These are phyloP conservation scores for Canna indica DNA, from an alignment of 176 grass and related monocot genomes.

Conservation along the genomic window DNA sequence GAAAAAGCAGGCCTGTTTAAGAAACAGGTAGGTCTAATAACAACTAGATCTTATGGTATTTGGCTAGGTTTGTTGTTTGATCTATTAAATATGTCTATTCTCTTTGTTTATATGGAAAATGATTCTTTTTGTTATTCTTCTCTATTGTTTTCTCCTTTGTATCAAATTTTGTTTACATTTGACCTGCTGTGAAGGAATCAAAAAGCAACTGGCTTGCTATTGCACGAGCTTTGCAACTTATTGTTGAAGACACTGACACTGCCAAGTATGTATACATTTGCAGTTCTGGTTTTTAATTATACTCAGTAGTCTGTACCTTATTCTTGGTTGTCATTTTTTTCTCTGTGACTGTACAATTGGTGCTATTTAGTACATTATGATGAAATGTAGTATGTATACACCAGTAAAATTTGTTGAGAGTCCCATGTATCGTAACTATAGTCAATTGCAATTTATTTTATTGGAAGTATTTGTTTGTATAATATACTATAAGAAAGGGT, in stretches of 20 bases:
- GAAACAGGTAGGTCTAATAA: constrained; percentile 42
- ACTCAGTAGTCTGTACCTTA: neutral
- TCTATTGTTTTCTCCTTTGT: constrained; percentile 2
- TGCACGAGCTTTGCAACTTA: constrained; percentile 67
- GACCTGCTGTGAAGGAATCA: constrained; percentile 38
- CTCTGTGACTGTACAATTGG: neutral
- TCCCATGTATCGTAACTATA: too few species aligned
- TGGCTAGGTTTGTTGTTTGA: constrained; percentile 17
- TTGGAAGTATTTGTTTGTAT: too few species aligned
- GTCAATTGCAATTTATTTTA: too few species aligned
- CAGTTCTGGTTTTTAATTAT: constrained; percentile 14
- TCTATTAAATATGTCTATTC: constrained; percentile 11
- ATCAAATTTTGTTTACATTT: constrained; percentile 6
- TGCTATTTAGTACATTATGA: neutral
- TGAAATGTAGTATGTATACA: too few species aligned
- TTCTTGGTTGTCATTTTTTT: neutral
- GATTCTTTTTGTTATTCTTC: neutral
- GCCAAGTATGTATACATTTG: constrained; percentile 48
- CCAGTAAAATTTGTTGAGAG: too few species aligned
- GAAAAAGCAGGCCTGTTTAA: constrained; percentile 83
- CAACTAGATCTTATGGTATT: neutral
- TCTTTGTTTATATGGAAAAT: constrained; percentile 11
- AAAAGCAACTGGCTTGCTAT: constrained; percentile 75
- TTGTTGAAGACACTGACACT: constrained; percentile 76
- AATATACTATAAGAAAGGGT: too few species aligned